These are phyloP conservation scores for Escovopsis sp. DNA, from an alignment of 2,329 filamentous ascomycete genomes.

Conservation along the genomic window DNA sequence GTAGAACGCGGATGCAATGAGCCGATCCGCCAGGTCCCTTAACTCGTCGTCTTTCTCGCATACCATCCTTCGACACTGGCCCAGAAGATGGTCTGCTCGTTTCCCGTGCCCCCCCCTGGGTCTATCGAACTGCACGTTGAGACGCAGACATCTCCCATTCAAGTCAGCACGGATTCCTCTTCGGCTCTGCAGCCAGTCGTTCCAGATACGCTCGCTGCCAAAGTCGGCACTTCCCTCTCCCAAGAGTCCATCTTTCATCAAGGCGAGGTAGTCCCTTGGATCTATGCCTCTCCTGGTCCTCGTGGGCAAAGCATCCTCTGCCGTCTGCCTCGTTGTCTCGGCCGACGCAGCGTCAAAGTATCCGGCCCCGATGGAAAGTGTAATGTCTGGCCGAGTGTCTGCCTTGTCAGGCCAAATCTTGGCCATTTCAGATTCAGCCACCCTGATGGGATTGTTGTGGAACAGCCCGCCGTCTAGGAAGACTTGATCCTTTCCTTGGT, in stretches of 20 bases:
- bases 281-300: neutral
- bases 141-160: neutral
- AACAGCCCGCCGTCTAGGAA: neutral
- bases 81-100: neutral
- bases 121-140: neutral
- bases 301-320: neutral
- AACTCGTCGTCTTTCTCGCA: neutral
- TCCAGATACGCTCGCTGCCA: neutral
- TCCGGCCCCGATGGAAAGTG: neutral
- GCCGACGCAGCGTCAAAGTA: neutral
- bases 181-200: neutral
- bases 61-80: neutral
- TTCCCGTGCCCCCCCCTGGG: neutral
- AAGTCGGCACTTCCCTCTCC: neutral
- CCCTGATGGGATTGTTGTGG: neutral
- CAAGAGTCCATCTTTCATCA: neutral
- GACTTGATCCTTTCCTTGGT: neutral
- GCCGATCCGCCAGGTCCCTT: neutral
- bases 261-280: neutral
- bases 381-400: neutral
- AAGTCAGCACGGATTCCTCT: neutral
- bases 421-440: neutral
- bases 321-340: neutral
- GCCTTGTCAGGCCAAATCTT: neutral
- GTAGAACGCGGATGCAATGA: neutral